Evolutionary conservation across 345 rosid species (phyloP).

Genomic region (Trapa incisa): DNA sequence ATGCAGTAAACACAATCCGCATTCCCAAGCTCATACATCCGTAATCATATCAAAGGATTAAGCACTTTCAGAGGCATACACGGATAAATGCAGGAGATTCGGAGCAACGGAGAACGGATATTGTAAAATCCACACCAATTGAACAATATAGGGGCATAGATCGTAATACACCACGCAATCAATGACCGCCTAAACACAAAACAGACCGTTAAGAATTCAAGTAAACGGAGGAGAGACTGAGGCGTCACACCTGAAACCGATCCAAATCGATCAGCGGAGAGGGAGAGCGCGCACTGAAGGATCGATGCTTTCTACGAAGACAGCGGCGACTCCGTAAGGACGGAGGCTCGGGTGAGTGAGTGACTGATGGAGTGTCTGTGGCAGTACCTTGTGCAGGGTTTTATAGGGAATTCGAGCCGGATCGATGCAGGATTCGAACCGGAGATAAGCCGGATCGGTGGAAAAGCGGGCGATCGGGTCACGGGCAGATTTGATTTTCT

Average conservation of each 20-base stretch:
- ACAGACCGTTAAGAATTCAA: neutral
- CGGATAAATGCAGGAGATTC: too few relatives aligned
- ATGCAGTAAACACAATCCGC: neutral
- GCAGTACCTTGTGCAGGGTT: neutral
- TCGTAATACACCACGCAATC: neutral
- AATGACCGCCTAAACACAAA: neutral
- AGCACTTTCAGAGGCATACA: neutral
- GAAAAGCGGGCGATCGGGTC: neutral
- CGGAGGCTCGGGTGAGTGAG: neutral
- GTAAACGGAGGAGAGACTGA: neutral
- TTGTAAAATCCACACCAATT: too few relatives aligned
- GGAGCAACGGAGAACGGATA: too few relatives aligned
- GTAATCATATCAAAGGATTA: neutral
- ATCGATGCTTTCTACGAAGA: constrained; percentile 1
- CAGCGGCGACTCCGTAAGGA: neutral
- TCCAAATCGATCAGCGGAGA: neutral
- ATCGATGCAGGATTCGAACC: neutral
- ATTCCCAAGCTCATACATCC: neutral
- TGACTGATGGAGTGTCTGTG: neutral
- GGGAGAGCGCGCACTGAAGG: neutral
- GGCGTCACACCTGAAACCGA: constrained; percentile 2
- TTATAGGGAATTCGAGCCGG: constrained; percentile 3
- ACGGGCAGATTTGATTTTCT: neutral
- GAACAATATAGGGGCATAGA: neutral
- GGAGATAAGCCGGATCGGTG: too few relatives aligned